Evolutionary conservation across 139 green algal species (phyloP).

Genomic region (Chlorella sp.): DNA sequence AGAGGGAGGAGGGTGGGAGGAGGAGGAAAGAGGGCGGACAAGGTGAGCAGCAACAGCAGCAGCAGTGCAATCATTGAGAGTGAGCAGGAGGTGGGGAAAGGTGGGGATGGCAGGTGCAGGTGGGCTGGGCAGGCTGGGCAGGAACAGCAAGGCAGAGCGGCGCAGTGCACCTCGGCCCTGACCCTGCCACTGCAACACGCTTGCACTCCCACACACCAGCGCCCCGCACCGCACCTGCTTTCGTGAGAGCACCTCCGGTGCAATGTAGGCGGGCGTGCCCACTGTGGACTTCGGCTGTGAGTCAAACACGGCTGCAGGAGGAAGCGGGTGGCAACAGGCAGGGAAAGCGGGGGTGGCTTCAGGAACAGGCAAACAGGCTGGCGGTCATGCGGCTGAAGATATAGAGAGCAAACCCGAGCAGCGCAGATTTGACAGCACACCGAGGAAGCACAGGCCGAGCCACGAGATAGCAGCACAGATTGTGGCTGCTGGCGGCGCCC

Average conservation of each 20-base stretch:
- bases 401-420: background rate
- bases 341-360: background rate
- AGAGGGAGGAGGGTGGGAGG: no score
- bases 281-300: slow-evolving; percentile 97
- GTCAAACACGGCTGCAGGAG: slow-evolving; percentile 80
- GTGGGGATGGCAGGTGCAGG: background rate
- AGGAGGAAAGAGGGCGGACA: background rate
- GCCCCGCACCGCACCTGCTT: slow-evolving; percentile 8
- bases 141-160: background rate
- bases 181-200: background rate
- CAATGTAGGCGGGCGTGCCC: slow-evolving; percentile 99
- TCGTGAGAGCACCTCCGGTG: slow-evolving; percentile 75
- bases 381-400: background rate
- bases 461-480: no score
- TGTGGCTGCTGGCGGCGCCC: no score
- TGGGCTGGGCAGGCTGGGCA: background rate
- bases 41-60: background rate
- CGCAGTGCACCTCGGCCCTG: background rate
- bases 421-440: background rate
- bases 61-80: no score
- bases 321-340: background rate
- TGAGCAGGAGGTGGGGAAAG: background rate
- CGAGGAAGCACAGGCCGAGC: no score
- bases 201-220: no score
- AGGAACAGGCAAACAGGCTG: background rate